phyloP scores from a whole-genome alignment of 805 yeast genomes.

The Teunomyces stri region DNA sequence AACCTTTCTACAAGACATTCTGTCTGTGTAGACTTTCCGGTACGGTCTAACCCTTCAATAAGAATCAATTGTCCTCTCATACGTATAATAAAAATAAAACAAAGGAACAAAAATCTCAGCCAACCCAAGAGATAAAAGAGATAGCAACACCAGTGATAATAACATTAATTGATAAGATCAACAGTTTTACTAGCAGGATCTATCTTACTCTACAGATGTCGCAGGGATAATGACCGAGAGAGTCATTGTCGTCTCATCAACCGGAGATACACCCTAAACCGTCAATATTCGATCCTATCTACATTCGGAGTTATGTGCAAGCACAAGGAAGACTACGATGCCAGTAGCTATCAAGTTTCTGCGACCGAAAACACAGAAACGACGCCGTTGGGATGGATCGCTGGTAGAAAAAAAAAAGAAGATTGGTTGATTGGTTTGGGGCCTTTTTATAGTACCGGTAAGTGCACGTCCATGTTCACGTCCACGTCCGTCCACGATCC shows the following conservation, averaged over 20 bases:
- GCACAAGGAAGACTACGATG: constrained; percentile 4
- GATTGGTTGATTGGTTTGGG: background rate
- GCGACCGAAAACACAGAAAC: constrained; percentile 11
- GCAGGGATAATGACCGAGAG: constrained; percentile 32
- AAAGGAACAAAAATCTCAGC: too few species aligned
- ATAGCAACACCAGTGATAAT: too few species aligned
- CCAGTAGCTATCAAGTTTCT: constrained; percentile 13
- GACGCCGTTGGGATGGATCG: constrained; percentile 16
- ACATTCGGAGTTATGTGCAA: constrained; percentile 9
- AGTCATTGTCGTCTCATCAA: constrained; percentile 26
- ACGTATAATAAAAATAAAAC: too few species aligned
- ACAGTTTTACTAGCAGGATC: too few species aligned
- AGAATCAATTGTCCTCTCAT: constrained; percentile 72
- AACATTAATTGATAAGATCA: too few species aligned
- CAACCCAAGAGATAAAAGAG: too few species aligned
- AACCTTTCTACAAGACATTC: constrained; percentile 28
- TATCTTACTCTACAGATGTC: constrained; percentile 10
- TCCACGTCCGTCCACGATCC: too few species aligned
- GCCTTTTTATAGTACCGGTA: background rate
- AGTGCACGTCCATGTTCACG: background rate
- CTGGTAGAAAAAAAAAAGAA: background rate
- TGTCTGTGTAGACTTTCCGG: constrained; percentile 90
- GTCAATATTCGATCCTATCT: constrained; percentile 11
- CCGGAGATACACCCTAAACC: constrained; percentile 31
- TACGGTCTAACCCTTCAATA: constrained; percentile 90